Evolutionary conservation across 768 basidiomycete species (phyloP).

Genomic region (Podaxis sp.): DNA sequence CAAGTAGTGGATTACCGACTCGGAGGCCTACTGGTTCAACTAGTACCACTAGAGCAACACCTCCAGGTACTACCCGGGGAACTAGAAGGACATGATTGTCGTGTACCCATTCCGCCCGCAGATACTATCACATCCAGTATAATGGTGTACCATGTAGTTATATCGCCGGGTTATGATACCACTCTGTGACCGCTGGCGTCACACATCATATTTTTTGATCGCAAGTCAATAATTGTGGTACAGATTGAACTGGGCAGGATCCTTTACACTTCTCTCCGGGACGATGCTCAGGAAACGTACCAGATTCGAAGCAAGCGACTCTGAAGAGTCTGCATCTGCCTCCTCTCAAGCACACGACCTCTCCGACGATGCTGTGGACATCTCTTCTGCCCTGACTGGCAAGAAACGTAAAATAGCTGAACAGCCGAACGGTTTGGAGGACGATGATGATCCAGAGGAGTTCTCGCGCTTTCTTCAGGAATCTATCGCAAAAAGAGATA

Average conservation of each 20-base stretch:
- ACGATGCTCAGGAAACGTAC: slow-evolving; percentile 17
- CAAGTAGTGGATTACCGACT: slow-evolving; percentile 1
- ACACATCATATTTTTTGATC: slow-evolving; percentile 7
- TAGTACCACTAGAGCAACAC: background rate
- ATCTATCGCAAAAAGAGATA: slow-evolving; percentile 68
- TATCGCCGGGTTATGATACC: background rate
- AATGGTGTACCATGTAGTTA: background rate
- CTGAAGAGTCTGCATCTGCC: slow-evolving; percentile 9
- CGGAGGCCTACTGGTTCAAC: slow-evolving; percentile 1
- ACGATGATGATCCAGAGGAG: slow-evolving; percentile 56
- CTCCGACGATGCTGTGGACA: slow-evolving; percentile 46
- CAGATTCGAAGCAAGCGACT: slow-evolving; percentile 11
- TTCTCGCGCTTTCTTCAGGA: slow-evolving; percentile 64
- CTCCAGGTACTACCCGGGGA: slow-evolving; percentile 4
- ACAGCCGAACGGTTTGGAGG: slow-evolving; percentile 21
- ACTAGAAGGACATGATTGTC: background rate
- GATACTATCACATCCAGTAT: background rate
- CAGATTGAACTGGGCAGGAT: background rate
- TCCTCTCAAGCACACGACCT: background rate
- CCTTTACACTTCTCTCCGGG: background rate
- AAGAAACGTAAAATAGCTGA: slow-evolving; percentile 34
- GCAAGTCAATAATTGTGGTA: background rate
- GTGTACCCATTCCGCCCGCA: background rate
- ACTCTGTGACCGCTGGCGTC: slow-evolving; percentile 6
- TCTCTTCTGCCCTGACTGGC: slow-evolving; percentile 58